phyloP scores from a whole-genome alignment of 1,284 basidiomycete species.

The Cryptococcus deneoformans region DNA sequence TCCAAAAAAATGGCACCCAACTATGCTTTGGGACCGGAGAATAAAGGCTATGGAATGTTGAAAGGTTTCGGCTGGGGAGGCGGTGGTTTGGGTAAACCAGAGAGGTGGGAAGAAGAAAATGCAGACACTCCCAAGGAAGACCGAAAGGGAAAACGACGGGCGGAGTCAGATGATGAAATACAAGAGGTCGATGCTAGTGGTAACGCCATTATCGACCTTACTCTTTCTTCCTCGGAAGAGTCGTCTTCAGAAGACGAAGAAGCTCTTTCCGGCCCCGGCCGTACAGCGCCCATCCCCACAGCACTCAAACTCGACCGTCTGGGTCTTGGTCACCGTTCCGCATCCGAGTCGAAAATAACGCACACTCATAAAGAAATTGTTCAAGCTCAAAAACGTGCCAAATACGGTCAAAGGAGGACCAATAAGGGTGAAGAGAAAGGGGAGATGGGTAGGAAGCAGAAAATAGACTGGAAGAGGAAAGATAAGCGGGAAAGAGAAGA shows the following conservation, averaged over 20 bases:
- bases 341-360: constrained; percentile 31
- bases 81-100: constrained; percentile 39
- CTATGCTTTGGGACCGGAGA: constrained; percentile 45
- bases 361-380: constrained; percentile 38
- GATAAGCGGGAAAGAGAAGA: constrained; percentile 41
- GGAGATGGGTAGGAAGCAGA: constrained; percentile 30
- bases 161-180: neutral
- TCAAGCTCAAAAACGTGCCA: constrained; percentile 27
- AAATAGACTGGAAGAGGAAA: constrained; percentile 39
- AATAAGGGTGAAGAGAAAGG: constrained; percentile 2
- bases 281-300: constrained; percentile 40
- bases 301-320: constrained; percentile 42
- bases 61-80: constrained; percentile 39
- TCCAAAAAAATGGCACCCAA: neutral
- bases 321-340: constrained; percentile 33
- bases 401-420: constrained; percentile 7
- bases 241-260: neutral
- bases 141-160: neutral
- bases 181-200: constrained; percentile 11
- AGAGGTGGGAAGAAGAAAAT: constrained; percentile 13
- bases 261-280: constrained; percentile 27
- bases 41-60: constrained; percentile 41
- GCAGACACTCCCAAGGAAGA: neutral
- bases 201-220: constrained; percentile 17
- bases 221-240: constrained; percentile 3